Evolutionary conservation across 2,329 filamentous ascomycete species (phyloP).

Genomic region (Orbilia ellipsospora): DNA sequence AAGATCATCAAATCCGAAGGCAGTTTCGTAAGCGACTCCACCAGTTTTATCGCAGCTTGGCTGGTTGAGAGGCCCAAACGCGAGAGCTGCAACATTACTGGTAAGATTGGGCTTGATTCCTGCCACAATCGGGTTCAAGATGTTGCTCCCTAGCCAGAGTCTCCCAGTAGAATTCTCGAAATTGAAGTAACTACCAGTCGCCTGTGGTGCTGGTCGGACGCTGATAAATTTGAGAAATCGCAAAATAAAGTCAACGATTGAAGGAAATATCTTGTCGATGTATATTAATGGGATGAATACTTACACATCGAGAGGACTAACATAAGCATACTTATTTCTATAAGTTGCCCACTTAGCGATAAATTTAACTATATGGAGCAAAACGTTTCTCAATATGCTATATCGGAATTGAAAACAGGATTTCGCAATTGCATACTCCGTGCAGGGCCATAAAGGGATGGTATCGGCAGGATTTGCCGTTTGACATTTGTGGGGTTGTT

Average conservation of each 20-base stretch:
- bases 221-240: conserved; percentile 2
- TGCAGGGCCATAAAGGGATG: conserved; percentile 37
- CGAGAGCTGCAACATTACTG: conserved; percentile 42
- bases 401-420: background rate
- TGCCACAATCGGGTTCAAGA: conserved; percentile 13
- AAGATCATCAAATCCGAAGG: conserved; percentile 18
- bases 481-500: conserved; percentile 7
- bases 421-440: conserved; percentile 22
- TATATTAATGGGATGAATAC: background rate
- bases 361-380: conserved; percentile 22
- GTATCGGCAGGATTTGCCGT: conserved; percentile 16
- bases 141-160: conserved; percentile 27
- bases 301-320: conserved; percentile 32
- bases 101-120: conserved; percentile 30
- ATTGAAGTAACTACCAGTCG: conserved; percentile 23
- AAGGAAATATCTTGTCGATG: background rate
- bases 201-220: conserved; percentile 21
- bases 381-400: background rate
- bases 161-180: conserved; percentile 42
- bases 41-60: conserved; percentile 31
- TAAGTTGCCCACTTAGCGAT: conserved; percentile 43
- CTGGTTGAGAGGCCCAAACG: conserved; percentile 25
- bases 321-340: conserved; percentile 40
- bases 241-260: background rate
- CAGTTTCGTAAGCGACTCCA: conserved; percentile 35